Base-by-base conservation (phyloP, 768 basidiomycete species). In the Termitomyces sp. region DNA sequence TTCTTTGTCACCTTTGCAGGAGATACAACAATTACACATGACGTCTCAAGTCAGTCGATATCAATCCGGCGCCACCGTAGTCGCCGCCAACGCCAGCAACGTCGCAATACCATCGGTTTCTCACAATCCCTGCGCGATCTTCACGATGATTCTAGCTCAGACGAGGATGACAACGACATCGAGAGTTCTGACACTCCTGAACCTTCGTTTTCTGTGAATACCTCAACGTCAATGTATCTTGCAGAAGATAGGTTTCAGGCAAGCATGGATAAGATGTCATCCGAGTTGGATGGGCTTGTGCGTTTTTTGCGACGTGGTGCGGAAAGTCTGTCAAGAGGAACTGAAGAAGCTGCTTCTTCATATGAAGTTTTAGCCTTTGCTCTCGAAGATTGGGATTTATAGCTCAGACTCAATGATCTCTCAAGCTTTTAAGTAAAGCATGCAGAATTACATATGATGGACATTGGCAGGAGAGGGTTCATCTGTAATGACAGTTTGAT, bases 281-380 rank as follows among this genome's bases (percentile, higher is more conserved):
- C 68, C 2, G 89, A 92, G 66, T 71, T 92, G 48, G 87, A 91
- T 66, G 82, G 83, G 24, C 71, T 91, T 34, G 86, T 92, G 24
- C 73, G 85, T 37, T 88, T 88, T 67, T 65, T 92, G 5, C 71
- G 87, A 44, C 73, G 88, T 29, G 86, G 87, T 0, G 82, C 85
- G 7, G 91, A 92, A 67, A 83, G 75, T 62, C 72, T 91, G 24
- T 86, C 86, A 13, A 80, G 80, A 41, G 84, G 86, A 0, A 68
- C 74, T n/a, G 77, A 77, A 18, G 84, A 85, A 52, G 81, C 77
- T 27, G 82, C 85, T 13, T 68, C 84, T 29, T 75, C 85, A 1
- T 92, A 90, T 66, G 86, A 82, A 1, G 77, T 89, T 32, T 72
- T 92, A 51, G 87, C 88, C 10, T 92, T 93, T 68, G 75, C 81